These are phyloP conservation scores for Arctium minus DNA, from an alignment of 129 eudicot genomes.

Conservation along the genomic window DNA sequence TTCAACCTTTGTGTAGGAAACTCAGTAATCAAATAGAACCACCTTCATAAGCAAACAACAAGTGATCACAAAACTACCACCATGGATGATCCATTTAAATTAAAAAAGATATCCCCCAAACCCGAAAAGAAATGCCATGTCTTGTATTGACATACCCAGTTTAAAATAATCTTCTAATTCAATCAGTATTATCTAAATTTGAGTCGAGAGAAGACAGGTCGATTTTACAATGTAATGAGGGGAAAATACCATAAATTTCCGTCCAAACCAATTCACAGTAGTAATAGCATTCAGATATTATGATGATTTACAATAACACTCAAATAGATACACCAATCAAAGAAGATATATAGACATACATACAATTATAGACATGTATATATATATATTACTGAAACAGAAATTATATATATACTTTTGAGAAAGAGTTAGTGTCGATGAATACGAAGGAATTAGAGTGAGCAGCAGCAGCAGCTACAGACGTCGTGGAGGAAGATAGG, in stretches of 20 bases:
- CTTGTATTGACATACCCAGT: background rate
- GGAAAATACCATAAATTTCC: background rate
- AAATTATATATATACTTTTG: conserved; percentile 32
- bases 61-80: background rate
- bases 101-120: background rate
- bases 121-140: background rate
- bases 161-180: no score
- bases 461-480: conserved; percentile 17
- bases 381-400: background rate
- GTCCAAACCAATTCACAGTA: background rate
- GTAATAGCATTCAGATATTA: background rate
- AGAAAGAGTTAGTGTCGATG: conserved; percentile 30
- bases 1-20: background rate
- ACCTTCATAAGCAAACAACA: conserved; percentile 9
- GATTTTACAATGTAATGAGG: background rate
- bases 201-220: background rate
- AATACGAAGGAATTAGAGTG: conserved; percentile 13
- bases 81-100: background rate
- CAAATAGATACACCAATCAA: background rate
- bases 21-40: background rate
- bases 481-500: conserved; percentile 37
- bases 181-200: no score
- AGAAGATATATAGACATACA: background rate
- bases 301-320: background rate
- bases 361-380: background rate